phyloP scores from a whole-genome alignment of 2,329 filamentous ascomycete species.

The Fusarium burgessii region DNA sequence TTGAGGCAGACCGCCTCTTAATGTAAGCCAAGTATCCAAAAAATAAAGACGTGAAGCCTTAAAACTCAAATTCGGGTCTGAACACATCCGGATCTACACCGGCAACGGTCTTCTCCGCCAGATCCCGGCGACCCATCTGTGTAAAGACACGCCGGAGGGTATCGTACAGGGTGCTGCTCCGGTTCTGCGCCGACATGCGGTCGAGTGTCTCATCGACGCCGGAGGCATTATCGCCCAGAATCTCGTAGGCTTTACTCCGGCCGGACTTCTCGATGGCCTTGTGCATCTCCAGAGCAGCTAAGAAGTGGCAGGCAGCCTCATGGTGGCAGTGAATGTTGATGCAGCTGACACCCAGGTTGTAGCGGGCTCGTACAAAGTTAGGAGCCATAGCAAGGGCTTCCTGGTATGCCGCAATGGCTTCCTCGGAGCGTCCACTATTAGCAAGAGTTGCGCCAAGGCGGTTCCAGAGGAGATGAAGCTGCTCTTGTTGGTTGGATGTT shows the following conservation, averaged over 20 bases:
- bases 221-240: conserved; percentile 70
- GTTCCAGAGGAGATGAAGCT: conserved; percentile 97
- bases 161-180: conserved; percentile 96
- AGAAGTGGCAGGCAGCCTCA: conserved; percentile 91
- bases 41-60: conserved; percentile 27
- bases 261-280: conserved; percentile 90
- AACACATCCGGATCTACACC: conserved; percentile 94
- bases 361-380: conserved; percentile 96
- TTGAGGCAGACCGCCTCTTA: conserved; percentile 7
- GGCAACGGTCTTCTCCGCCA: conserved; percentile 87
- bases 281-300: conserved; percentile 95
- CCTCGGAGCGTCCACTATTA: conserved; percentile 92
- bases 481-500: conserved; percentile 83
- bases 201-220: conserved; percentile 79
- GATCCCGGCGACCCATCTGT: conserved; percentile 90
- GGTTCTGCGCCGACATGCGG: conserved; percentile 91
- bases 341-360: conserved; percentile 95
- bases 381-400: conserved; percentile 89
- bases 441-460: conserved; percentile 94
- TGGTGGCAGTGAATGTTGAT: conserved; percentile 98
- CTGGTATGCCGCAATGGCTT: conserved; percentile 96
- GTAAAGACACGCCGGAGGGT: conserved; percentile 94
- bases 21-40: conserved; percentile 8
- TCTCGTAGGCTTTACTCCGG: conserved; percentile 83
- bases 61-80: conserved; percentile 90